Conservation (phyloP, 1,284 basidiomycete species). For the Apiotrichum akiyoshidainum region DNA sequence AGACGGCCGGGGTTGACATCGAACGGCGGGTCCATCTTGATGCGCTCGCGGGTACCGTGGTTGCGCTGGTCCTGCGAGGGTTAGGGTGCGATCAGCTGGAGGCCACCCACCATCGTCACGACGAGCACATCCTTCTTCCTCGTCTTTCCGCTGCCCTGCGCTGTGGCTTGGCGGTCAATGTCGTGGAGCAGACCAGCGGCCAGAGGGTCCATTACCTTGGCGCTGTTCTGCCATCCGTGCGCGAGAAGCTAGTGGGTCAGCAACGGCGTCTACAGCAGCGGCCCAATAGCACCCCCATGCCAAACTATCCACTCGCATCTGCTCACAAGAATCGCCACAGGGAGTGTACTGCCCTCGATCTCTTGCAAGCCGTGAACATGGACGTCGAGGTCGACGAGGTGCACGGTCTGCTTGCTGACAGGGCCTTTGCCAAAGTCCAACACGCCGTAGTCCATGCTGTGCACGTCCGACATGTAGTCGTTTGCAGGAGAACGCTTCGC, state of each 20-base stretch:
- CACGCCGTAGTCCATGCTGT: conserved; percentile 16
- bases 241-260: conserved; percentile 30
- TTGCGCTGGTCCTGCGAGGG: conserved; percentile 61
- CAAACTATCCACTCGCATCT: too few relatives aligned
- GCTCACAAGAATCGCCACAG: conserved; percentile 34
- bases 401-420: conserved; percentile 10
- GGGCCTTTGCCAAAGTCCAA: conserved; percentile 25
- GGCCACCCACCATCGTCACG: conserved; percentile 41
- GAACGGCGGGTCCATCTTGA: conserved; percentile 24
- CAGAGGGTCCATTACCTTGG: conserved; percentile 34
- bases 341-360: conserved; percentile 28
- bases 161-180: conserved; percentile 7
- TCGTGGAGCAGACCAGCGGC: conserved; percentile 39
- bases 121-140: conserved; percentile 39
- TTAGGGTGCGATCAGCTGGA: background rate
- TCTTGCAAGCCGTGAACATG: conserved; percentile 43
- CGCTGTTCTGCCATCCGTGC: conserved; percentile 38
- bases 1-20: background rate
- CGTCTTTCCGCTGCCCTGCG: conserved; percentile 6
- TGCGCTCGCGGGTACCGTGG: conserved; percentile 61
- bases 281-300: too few relatives aligned
- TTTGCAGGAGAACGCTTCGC: background rate
- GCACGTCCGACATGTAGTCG: conserved; percentile 11
- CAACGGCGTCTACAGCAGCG: background rate
- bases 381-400: conserved; percentile 35